These are phyloP conservation scores for Cryptomeria japonica DNA, from an alignment of 75 land plant species.

Conservation along the genomic window DNA sequence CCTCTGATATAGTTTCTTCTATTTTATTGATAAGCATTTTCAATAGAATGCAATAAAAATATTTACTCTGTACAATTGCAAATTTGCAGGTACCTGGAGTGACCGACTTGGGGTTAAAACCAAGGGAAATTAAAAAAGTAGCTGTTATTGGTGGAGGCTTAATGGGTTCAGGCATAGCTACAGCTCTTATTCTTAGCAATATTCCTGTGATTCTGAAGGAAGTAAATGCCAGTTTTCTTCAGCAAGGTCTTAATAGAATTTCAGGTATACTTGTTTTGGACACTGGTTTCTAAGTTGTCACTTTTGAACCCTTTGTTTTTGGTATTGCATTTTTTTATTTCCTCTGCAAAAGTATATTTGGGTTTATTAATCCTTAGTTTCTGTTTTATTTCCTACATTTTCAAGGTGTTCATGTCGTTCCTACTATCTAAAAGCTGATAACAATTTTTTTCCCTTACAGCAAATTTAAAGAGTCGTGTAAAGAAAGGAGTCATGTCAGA, in stretches of 20 bases:
- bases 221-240: constrained; percentile 68
- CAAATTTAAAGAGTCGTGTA: constrained; percentile 63
- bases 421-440: not conserved
- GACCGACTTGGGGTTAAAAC: constrained; percentile 86
- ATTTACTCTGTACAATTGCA: constrained; percentile 23
- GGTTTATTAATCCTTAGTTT: not conserved
- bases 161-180: constrained; percentile 99
- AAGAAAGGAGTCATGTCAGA: constrained; percentile 55
- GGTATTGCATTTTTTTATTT: not conserved
- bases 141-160: constrained; percentile 98
- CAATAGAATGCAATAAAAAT: constrained; percentile 10
- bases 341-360: not conserved
- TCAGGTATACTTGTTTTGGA: constrained; percentile 52
- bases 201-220: constrained; percentile 82
- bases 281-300: not conserved
- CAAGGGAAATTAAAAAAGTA: constrained; percentile 65
- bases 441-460: constrained; percentile 38
- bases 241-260: constrained; percentile 69
- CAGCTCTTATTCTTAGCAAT: constrained; percentile 70
- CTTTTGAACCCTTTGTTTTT: not conserved
- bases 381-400: not conserved
- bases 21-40: not conserved
- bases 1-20: not conserved
- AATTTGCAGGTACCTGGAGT: constrained; percentile 90
- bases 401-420: not conserved